A percentile compares a stretch with the other conserved stretches of the same genome.
Evolutionary conservation across 2,329 filamentous ascomycete species (phyloP).

Genomic region (Sporothrix protearum): DNA sequence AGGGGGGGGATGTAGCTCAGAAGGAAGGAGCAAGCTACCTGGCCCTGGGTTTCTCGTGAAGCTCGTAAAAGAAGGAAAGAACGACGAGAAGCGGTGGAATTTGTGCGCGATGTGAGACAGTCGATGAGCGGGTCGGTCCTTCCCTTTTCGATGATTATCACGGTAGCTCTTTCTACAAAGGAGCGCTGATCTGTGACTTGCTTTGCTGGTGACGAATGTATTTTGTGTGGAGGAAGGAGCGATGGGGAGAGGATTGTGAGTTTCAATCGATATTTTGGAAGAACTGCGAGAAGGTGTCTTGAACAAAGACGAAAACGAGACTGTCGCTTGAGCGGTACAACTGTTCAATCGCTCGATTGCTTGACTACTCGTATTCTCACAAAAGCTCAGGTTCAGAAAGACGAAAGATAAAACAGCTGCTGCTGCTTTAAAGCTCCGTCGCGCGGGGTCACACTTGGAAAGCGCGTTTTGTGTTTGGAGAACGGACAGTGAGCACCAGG

Average conservation of each 20-base stretch:
- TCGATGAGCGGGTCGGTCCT: conserved; percentile 5
- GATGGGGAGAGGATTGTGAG: background rate
- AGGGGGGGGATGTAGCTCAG: background rate
- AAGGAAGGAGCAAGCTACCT: background rate
- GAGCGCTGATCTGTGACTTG: background rate
- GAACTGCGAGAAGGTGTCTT: background rate
- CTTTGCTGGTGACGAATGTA: background rate
- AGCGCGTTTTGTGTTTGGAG: background rate
- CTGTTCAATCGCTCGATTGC: background rate
- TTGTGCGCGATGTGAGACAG: background rate
- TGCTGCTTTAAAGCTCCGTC: background rate
- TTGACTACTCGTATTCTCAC: background rate
- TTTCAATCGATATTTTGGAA: background rate
- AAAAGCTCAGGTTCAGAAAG: background rate
- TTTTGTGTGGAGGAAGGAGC: background rate
- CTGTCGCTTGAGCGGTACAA: background rate
- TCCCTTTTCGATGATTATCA: background rate
- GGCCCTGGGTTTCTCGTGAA: background rate
- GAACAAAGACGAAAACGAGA: background rate
- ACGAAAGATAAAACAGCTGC: background rate
- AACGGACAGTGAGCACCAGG: background rate
- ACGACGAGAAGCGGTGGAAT: background rate
- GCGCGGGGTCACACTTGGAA: background rate
- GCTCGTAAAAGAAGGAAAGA: background rate
- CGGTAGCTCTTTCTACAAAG: background rate